phyloP scores from a whole-genome alignment of 1,139 yeast species.

The Sugiyamaella novakii region DNA sequence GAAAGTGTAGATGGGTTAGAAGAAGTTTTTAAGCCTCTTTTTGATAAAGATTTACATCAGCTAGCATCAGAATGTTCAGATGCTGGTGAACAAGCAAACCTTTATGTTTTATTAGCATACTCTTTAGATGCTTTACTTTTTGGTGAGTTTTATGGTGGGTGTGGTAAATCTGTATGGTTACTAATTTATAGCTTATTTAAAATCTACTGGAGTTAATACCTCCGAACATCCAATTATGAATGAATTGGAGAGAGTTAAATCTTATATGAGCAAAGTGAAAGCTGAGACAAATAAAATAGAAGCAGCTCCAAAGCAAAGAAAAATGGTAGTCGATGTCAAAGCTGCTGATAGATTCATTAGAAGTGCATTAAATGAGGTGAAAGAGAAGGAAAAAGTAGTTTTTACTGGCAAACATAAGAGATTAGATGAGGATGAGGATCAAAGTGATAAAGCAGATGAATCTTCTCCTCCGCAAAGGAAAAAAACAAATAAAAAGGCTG shows the following conservation, averaged over 20 bases:
- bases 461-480: background rate
- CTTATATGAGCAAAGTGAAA: slow-evolving; percentile 65
- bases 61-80: slow-evolving; percentile 35
- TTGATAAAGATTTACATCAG: slow-evolving; percentile 34
- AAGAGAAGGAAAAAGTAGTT: slow-evolving; percentile 5
- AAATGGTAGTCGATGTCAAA: slow-evolving; percentile 37
- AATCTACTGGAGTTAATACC: slow-evolving; percentile 61
- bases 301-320: slow-evolving; percentile 5
- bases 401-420: slow-evolving; percentile 15
- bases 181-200: slow-evolving; percentile 62
- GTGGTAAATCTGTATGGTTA: too few species aligned
- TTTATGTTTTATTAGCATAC: slow-evolving; percentile 44
- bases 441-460: background rate
- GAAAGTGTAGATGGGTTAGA: slow-evolving; percentile 37
- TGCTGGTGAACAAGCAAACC: slow-evolving; percentile 40
- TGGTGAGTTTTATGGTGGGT: slow-evolving; percentile 41
- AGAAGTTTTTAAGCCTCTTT: slow-evolving; percentile 32
- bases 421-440: slow-evolving; percentile 7
- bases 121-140: slow-evolving; percentile 48
- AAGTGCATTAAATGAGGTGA: slow-evolving; percentile 47
- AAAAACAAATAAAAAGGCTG: slow-evolving; percentile 10
- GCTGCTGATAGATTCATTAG: slow-evolving; percentile 51
- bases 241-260: slow-evolving; percentile 70
- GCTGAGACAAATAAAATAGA: slow-evolving; percentile 40
- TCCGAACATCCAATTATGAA: slow-evolving; percentile 63